Percentiles rank a stretch among this genome's conserved stretches.
Evolutionary conservation across 768 basidiomycete species (phyloP).

Genomic region (Lentinula edodes): DNA sequence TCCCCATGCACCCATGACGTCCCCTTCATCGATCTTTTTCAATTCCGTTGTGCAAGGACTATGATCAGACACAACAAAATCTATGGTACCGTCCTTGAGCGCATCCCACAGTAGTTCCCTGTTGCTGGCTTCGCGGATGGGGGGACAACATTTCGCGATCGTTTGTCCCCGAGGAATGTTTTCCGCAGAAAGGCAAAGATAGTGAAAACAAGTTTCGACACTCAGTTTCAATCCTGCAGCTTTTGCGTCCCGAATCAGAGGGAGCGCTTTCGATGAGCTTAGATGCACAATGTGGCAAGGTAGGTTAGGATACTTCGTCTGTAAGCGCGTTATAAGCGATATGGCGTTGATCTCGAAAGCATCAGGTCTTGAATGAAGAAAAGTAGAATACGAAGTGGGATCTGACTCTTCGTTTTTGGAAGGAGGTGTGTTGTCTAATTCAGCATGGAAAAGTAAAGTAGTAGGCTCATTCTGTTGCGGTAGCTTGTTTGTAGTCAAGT

Average conservation of each 20-base stretch:
- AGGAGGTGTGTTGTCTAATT: constrained; percentile 44
- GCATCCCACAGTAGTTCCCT: constrained; percentile 77
- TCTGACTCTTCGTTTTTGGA: neutral
- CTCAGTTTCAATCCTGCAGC: constrained; percentile 64
- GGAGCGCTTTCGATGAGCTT: constrained; percentile 79
- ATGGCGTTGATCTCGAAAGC: constrained; percentile 80
- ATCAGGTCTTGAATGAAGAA: constrained; percentile 80
- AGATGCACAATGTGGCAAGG: constrained; percentile 95
- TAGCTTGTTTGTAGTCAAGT: neutral
- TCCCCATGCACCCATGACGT: constrained; percentile 91
- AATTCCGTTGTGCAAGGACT: constrained; percentile 83
- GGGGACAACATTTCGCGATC: constrained; percentile 96
- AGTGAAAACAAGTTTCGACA: constrained; percentile 98
- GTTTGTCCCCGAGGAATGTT: constrained; percentile 71
- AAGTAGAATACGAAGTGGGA: constrained; percentile 69
- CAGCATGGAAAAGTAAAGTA: constrained; percentile 89
- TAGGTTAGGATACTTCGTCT: constrained; percentile 55
- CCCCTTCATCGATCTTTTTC: constrained; percentile 71
- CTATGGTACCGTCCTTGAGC: constrained; percentile 75
- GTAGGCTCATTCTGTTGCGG: constrained; percentile 52
- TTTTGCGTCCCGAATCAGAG: constrained; percentile 66
- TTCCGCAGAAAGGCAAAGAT: constrained; percentile 73
- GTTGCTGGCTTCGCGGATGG: constrained; percentile 74
- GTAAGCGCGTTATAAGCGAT: constrained; percentile 63
- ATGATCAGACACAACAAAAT: constrained; percentile 94